Evolutionary conservation across 1,284 basidiomycete genomes (phyloP).

Genomic region (Inonotus hispidus): DNA sequence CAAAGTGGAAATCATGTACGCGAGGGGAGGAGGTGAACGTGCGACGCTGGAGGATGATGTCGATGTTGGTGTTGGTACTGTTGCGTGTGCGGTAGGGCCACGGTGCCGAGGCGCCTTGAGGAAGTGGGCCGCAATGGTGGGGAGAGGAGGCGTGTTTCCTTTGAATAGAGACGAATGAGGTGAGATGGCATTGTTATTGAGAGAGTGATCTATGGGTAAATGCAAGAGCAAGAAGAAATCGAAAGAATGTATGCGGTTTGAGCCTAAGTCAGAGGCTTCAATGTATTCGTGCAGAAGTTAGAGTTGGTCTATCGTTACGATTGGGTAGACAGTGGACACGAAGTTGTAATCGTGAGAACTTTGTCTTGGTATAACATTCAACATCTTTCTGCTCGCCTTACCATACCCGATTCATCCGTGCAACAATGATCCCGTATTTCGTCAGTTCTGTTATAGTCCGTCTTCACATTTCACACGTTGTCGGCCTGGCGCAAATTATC

Average conservation of each 20-base stretch:
- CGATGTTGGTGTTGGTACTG: too few relatives aligned
- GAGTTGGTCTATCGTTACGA: not conserved
- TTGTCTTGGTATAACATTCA: not conserved
- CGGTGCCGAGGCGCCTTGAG: too few relatives aligned
- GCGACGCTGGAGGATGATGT: not conserved
- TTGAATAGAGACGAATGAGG: not conserved
- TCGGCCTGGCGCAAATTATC: not conserved
- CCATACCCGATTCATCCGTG: too few relatives aligned
- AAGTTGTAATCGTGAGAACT: not conserved
- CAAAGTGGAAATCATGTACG: conserved; percentile 69
- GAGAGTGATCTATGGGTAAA: too few relatives aligned
- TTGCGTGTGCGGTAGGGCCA: too few relatives aligned
- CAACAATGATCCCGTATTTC: too few relatives aligned
- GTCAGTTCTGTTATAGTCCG: not conserved
- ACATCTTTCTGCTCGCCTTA: too few relatives aligned
- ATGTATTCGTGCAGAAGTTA: not conserved
- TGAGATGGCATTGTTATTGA: not conserved
- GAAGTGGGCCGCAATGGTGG: too few relatives aligned
- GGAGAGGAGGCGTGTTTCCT: not conserved
- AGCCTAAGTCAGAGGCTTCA: not conserved
- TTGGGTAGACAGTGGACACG: not conserved
- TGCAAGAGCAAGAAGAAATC: not conserved
- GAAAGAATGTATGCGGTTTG: not conserved
- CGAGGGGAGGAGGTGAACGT: conserved; percentile 1
- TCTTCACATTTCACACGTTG: not conserved